A percentile compares a stretch with the other conserved stretches of the same genome.
Evolutionary conservation across 2,329 filamentous ascomycete species (phyloP).

Genomic region (Lecanosticta acicola): DNA sequence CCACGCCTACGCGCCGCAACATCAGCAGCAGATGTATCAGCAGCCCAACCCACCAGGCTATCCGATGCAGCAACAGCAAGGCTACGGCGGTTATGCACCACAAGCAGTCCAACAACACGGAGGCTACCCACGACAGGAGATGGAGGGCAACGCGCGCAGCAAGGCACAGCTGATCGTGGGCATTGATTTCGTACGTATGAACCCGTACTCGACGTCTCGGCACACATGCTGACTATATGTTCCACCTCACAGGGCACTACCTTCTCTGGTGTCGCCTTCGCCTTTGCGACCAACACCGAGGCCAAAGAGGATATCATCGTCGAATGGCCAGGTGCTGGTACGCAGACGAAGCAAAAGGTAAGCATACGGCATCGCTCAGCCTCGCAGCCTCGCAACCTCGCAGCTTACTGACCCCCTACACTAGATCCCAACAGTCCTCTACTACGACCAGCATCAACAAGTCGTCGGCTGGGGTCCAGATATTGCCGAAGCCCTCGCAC

Average conservation of each 20-base stretch:
- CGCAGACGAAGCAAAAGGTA: slow-evolving; percentile 98
- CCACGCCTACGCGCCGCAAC: slow-evolving; percentile 46
- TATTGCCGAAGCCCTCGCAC: slow-evolving; percentile 92
- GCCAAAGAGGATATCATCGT: slow-evolving; percentile 98
- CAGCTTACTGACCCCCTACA: slow-evolving; percentile 15
- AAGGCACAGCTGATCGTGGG: slow-evolving; percentile 97
- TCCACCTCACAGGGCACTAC: slow-evolving; percentile 70
- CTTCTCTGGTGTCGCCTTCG: slow-evolving; percentile 94
- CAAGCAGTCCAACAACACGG: slow-evolving; percentile 17
- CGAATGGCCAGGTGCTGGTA: slow-evolving; percentile 96
- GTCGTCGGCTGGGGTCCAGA: slow-evolving; percentile 99
- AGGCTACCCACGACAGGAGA: slow-evolving; percentile 48
- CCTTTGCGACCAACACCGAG: slow-evolving; percentile 90
- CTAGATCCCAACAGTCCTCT: slow-evolving; percentile 96
- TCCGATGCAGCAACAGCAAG: slow-evolving; percentile 31
- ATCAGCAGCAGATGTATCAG: slow-evolving; percentile 39
- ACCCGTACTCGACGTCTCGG: background rate
- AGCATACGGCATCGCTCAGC: no score
- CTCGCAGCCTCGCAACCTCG: slow-evolving; percentile 6
- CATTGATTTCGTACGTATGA: slow-evolving; percentile 81
- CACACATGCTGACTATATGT: slow-evolving; percentile 12
- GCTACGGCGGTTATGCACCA: slow-evolving; percentile 20
- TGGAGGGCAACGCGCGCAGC: slow-evolving; percentile 80
- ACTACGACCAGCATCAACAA: slow-evolving; percentile 99
- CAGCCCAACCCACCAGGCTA: slow-evolving; percentile 34